Conservation (phyloP, 148 eudicot genomes). For the Silene uniflora region DNA sequence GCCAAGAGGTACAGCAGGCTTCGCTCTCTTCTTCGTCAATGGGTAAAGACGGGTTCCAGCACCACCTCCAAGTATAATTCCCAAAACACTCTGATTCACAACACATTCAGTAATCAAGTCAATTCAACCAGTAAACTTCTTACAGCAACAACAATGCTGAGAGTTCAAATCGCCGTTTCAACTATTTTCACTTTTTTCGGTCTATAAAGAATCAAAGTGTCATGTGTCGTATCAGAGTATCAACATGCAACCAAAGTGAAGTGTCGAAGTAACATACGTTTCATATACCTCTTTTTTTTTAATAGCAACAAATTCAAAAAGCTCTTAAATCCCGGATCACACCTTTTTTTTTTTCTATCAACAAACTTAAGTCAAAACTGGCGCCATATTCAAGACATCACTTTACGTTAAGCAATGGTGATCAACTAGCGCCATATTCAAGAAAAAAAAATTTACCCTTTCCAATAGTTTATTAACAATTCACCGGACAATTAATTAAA, state of each 20-base stretch:
- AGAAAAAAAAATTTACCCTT: no score
- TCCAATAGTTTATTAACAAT: no score
- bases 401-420: neutral
- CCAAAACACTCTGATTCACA: slow-evolving; percentile 75
- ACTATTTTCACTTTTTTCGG: no score
- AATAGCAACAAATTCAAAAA: no score
- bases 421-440: no score
- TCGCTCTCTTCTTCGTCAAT: slow-evolving; percentile 89
- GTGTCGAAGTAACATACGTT: no score
- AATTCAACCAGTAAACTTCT: neutral
- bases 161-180: neutral
- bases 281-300: no score
- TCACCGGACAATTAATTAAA: neutral
- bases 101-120: neutral
- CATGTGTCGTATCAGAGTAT: no score
- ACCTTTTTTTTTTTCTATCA: no score
- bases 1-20: slow-evolving; percentile 92
- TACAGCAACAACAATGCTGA: neutral
- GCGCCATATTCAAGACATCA: neutral
- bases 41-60: slow-evolving; percentile 97
- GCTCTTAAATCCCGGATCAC: no score
- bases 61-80: slow-evolving; percentile 98
- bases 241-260: no score
- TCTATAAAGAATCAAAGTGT: no score
- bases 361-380: neutral